Evolutionary conservation across 352 stramenopile genomes (phyloP), one percentile per base, ranked within the genome.

Genomic region (Globisporangium perplexum): DNA sequence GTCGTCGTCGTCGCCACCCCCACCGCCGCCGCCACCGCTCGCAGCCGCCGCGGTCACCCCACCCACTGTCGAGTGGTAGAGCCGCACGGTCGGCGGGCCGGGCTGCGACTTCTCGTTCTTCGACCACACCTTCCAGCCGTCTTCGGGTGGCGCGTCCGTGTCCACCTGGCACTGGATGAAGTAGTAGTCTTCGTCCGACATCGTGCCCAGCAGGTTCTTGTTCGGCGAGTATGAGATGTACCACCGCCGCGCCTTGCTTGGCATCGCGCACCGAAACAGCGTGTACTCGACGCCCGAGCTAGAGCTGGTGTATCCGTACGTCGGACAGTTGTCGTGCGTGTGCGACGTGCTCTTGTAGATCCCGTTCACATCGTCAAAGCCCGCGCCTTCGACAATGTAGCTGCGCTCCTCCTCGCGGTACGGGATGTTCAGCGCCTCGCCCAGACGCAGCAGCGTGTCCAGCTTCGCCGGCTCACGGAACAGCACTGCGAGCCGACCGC

Each of bases 221-320:
- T 95, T 90, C 7, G 82, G 78, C 23, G 96, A 97, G 67, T 98
- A 96, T 46, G 91, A 98, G 53, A 99, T 96, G 70, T 99, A 99
- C 96, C 96, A 99, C 66, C 96, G 97, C 55, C 97, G 96, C 39
- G 97, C 86, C 58, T 98, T 97, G 60, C 90, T 98, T 14, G 96
- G 88, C 96, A 99, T 99, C 49, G 87, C 96, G 66, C 96, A 99
- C n/a, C 94, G 89, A 70, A 98, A 98, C 17, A 99, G 71, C 18
- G 94, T 98, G 50, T 98, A 94, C 67, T 93, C 72, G 60, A 83
- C 78, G 44, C 83, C 53, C 50, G 76, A 68, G 55, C 81, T 83
- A 4, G 53, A 35, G 26, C 53, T 62, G 39, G 69, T 55, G 53
- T 72, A 88, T 50, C 78, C 59, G 57, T 86, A 88, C 53, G 93